phyloP scores from a whole-genome alignment of 108 stramenopile genomes.

The Conticribra weissflogii region DNA sequence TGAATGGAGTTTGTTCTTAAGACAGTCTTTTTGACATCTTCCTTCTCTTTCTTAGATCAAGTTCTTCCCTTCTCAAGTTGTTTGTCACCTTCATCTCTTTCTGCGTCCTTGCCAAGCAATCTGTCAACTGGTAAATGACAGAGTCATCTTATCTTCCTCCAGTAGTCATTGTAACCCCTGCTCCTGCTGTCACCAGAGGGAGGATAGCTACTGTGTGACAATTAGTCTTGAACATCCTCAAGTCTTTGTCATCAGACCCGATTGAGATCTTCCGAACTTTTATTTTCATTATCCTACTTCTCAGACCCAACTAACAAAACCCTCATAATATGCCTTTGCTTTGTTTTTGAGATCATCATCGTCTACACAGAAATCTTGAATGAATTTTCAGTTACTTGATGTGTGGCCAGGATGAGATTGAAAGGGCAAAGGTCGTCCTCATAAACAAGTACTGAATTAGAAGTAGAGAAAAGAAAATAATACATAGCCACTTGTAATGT shows the following conservation, averaged over 20 bases:
- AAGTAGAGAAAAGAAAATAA: no score
- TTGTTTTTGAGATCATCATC: neutral
- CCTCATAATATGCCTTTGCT: neutral
- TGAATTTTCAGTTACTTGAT: no score
- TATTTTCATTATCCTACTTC: neutral
- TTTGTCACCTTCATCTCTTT: neutral
- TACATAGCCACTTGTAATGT: no score
- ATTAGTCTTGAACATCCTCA: no score
- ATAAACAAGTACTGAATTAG: no score
- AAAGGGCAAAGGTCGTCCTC: no score
- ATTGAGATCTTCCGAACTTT: neutral
- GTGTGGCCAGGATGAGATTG: no score
- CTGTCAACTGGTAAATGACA: no score
- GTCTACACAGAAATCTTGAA: neutral
- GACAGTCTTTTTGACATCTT: conserved; percentile 4
- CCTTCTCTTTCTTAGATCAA: neutral
- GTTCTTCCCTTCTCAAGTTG: neutral
- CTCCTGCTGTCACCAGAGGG: no score
- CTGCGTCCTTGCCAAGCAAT: neutral
- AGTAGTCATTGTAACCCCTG: no score
- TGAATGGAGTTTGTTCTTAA: conserved; percentile 3
- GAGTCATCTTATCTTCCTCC: no score
- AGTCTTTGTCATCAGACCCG: neutral
- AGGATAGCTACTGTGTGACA: no score
- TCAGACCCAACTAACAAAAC: neutral